Conservation (phyloP, 192 early-diverging fungal genomes). For the Entomortierella chlamydospora region DNA sequence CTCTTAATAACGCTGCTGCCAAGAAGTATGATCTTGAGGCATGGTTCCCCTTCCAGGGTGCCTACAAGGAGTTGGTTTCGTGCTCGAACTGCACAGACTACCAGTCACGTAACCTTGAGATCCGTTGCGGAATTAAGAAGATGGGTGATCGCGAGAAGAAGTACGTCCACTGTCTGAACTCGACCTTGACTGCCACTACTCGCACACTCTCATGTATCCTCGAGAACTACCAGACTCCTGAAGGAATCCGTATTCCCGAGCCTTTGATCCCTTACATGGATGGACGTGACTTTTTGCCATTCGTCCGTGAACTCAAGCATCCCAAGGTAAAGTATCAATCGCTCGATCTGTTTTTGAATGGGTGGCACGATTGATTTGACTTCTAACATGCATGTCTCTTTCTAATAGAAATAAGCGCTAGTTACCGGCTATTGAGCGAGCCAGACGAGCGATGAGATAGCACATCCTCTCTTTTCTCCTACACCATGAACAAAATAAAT, state of each 20-base stretch:
- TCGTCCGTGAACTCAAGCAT: conserved; percentile 58
- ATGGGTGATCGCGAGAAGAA: conserved; percentile 93
- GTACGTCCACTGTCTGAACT: conserved; percentile 98
- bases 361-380: no score
- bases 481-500: not conserved
- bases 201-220: conserved; percentile 94
- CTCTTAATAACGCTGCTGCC: conserved; percentile 98
- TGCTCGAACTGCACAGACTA: conserved; percentile 99
- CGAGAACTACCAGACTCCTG: conserved; percentile 95
- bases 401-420: not conserved
- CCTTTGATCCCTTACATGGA: conserved; percentile 94
- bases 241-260: conserved; percentile 89
- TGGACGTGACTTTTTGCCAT: conserved; percentile 92
- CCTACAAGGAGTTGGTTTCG: conserved; percentile 98
- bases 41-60: conserved; percentile 99
- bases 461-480: not conserved
- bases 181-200: conserved; percentile 96
- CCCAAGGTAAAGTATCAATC: conserved; percentile 34
- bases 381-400: not conserved
- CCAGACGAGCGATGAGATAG: not conserved
- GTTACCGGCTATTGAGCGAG: not conserved
- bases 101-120: conserved; percentile 94
- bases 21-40: conserved; percentile 99
- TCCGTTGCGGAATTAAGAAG: conserved; percentile 97
- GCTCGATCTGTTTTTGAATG: no score